These are phyloP conservation scores for Cordyceps tenuipes DNA, from an alignment of 2,329 filamentous ascomycete species.

Conservation along the genomic window DNA sequence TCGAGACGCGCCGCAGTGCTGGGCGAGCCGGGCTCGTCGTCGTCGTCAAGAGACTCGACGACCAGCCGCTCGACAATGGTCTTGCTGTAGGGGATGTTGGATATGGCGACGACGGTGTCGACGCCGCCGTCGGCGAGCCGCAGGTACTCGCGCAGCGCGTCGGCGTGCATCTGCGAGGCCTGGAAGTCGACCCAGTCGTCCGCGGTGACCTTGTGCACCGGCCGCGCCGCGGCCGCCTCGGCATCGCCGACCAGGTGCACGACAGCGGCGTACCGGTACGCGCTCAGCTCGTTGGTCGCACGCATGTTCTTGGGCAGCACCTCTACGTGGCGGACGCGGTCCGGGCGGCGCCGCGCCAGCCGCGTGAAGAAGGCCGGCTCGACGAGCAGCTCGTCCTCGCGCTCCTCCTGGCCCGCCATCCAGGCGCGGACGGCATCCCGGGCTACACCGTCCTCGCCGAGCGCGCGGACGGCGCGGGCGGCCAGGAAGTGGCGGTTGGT, in stretches of 20 bases:
- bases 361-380: slow-evolving; percentile 20
- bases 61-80: slow-evolving; percentile 22
- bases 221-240: neutral
- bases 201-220: slow-evolving; percentile 12
- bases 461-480: slow-evolving; percentile 7
- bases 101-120: slow-evolving; percentile 13
- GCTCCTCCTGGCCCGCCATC: slow-evolving; percentile 13
- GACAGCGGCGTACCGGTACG: slow-evolving; percentile 22
- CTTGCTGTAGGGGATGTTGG: slow-evolving; percentile 22
- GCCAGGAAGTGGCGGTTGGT: slow-evolving; percentile 13
- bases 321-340: slow-evolving; percentile 20
- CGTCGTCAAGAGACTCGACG: slow-evolving; percentile 11
- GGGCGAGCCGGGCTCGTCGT: too few relatives aligned
- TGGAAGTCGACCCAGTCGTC: slow-evolving; percentile 7
- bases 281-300: slow-evolving; percentile 23
- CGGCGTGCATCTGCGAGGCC: slow-evolving; percentile 1
- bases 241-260: slow-evolving; percentile 14
- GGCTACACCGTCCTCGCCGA: neutral
- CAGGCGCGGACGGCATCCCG: slow-evolving; percentile 9
- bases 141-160: slow-evolving; percentile 13
- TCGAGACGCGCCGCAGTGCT: neutral
- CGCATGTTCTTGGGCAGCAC: slow-evolving; percentile 22
- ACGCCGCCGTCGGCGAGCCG: neutral
- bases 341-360: slow-evolving; percentile 6
- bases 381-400: slow-evolving; percentile 18